Base-by-base conservation (phyloP, 768 basidiomycete genomes). In the Xerocomellus chrysenteron region DNA sequence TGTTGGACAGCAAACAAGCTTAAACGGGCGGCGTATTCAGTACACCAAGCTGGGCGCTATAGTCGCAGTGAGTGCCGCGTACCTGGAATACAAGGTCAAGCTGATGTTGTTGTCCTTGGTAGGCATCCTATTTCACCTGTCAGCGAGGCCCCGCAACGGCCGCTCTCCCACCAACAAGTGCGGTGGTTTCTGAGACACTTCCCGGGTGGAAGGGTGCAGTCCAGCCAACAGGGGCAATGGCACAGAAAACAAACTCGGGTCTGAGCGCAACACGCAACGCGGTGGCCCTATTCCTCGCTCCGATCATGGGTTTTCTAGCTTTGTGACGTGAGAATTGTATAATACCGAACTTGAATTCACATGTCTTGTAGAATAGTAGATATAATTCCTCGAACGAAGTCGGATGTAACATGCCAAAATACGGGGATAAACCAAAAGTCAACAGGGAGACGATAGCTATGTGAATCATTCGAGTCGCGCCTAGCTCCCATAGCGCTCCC, bases 101-200 rank as follows among this genome's bases (percentile, higher is more conserved):
- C 61, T 60, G 39, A 67, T 14, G 32, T 32, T 32, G 5, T n/a
- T 4, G 16, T 55, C 39, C 39, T 30, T 40, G 36, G 11, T 56
- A 87, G 86, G 86, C 75, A 44, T 86, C 77, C 58, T 93, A 91
- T 75, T 81, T 90, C 64, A 81, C 79, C 5, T 91, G 90, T 62
- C 82, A 90, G 71, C 81, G 83, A 63, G 90, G 90, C 26, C 77
- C 77, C 5, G 76, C 82, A 13, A 84, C 82, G 21, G 73, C 65
- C 41, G 74, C 81, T 32, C 66, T 83, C 44, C 74, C 80, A 43
- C 63, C 82, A 21, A 92, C 90, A 40, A 81, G 85, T n/a, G 68
- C 85, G 12, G 88, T 91, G 17, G 74, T 82, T 58, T 79, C 83
- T 11, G 81, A 86, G 37, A 90, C 88, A 2, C 78, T 87, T 47